Base-by-base conservation (phyloP, 1,284 basidiomycete genomes). In the Coriolopsis trogii region DNA sequence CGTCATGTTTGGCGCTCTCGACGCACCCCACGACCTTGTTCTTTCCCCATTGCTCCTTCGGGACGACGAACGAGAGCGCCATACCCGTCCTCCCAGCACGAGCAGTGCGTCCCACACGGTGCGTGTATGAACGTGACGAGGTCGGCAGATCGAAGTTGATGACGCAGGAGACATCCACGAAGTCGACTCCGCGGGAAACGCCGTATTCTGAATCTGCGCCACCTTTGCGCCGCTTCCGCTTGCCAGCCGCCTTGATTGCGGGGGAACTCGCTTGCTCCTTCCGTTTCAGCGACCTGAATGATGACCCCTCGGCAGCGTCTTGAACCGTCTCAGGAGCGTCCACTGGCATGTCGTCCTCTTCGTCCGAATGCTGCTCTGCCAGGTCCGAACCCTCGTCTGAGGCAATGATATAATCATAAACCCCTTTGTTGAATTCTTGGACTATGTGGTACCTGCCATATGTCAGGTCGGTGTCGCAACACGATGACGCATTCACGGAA, bases 331-430 rank as follows among this genome's bases (percentile, higher is more conserved):
- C 72, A 2, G 65, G 70, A 6, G 71, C 71, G 6, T 65, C 63
- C 5, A 69, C 69, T 12, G 41, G 21, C 5, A 16, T n/a, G 12
- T 68, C 64, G 43, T 69, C 58, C 62, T 77, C 73, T 33, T 71
- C 67, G 23, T 78, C 75, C 0, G 69, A 70, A 46, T 85, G 85
- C 31, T 78, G 75, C 50, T 88, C 82, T 13, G 74, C 70, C 7
- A 73, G 75, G 7, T 76, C 74, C 3, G 82, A 79, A 56, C 81
- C 83, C 71, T 98, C 97, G 67, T 99, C 97, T 3, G 95, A 98
- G 0, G 97, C 97, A 52, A 99, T 97, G 55, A 99, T 95, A 67
- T 98, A 98, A 67, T 99, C 95, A 67, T 98, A 99, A 10, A 96
- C 93, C 6, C 97, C 97, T 64, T 95, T 93, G 73, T 99, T 98